These are phyloP conservation scores for Heliamphora exappendiculata DNA, from an alignment of 148 eudicot species.

Conservation along the genomic window DNA sequence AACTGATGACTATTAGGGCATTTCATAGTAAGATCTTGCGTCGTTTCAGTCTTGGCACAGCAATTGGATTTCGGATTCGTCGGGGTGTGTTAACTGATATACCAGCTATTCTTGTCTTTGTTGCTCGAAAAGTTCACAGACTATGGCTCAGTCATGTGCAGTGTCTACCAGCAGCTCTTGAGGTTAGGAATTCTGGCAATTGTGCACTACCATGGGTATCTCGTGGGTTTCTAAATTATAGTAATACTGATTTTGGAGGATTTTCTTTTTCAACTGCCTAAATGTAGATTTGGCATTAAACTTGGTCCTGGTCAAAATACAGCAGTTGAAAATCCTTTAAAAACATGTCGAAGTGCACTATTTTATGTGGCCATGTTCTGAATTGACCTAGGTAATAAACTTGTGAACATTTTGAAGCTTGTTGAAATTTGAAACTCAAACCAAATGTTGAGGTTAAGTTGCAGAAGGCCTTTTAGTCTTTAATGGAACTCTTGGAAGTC, in stretches of 20 bases:
- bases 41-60: slow-evolving; percentile 60
- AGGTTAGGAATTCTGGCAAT: slow-evolving; percentile 25
- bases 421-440: neutral
- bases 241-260: neutral
- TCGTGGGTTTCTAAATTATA: too few relatives aligned
- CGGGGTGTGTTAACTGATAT: slow-evolving; percentile 45
- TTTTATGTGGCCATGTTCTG: neutral
- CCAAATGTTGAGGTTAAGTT: too few relatives aligned
- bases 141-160: slow-evolving; percentile 49
- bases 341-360: neutral
- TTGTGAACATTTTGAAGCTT: neutral
- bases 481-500: neutral
- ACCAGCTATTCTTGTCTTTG: slow-evolving; percentile 72
- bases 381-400: neutral
- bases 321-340: neutral
- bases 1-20: slow-evolving; percentile 63
- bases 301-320: neutral
- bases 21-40: slow-evolving; percentile 56
- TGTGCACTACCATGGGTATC: neutral
- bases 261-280: neutral
- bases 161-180: slow-evolving; percentile 53
- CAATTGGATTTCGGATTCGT: slow-evolving; percentile 54
- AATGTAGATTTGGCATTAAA: neutral
- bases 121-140: slow-evolving; percentile 57
- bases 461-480: neutral